Evolutionary conservation across 148 eudicot genomes (phyloP), one percentile per base, ranked within the genome.

Genomic region (Rhododendron ovatum): DNA sequence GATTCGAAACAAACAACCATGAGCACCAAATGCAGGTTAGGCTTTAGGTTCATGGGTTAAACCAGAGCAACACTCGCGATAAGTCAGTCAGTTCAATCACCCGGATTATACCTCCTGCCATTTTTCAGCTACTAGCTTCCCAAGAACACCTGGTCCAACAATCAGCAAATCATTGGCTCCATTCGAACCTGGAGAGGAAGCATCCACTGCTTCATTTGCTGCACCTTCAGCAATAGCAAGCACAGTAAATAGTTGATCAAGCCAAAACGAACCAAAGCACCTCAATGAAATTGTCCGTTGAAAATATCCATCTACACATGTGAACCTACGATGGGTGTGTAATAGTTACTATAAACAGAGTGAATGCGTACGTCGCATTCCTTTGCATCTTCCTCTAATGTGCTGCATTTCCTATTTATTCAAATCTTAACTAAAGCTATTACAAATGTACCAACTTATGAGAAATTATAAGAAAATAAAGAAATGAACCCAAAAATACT

Each of bases 71-170:
- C 71, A 28, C 17, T 13, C 7, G 2, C 14, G 3, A 69, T 1
- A 12, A 3, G 75, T 69, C 7, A 69, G 37, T 65, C 10, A n/a
- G 73, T 69, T 69, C 14, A 57, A 67, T 37, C 28, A 39, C 22
- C 0, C 11, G 17, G 82, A 61, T 4, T 12, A 69, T 88, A 96
- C 98, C 98, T 91, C 83, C 81, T 84, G 89, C 99, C 99, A 96
- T 86, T 91, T 88, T 57, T 92, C 89, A 89, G 98, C 96, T 4
- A 96, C 93, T 73, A 94, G 90, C 47, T 95, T 98, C 2, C 99
- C 99, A 41, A 96, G 94, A 87, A 91, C 94, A 73, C 99, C 99
- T 15, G 99, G 99, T 43, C 99, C 99, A 84, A 96, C 93, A 63
- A 96, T 94, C 82, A 96, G 89, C 89, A 95, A 89, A 89, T 95